Conservation (phyloP, 2,329 filamentous ascomycete genomes). For the Aureobasidium sp. region DNA sequence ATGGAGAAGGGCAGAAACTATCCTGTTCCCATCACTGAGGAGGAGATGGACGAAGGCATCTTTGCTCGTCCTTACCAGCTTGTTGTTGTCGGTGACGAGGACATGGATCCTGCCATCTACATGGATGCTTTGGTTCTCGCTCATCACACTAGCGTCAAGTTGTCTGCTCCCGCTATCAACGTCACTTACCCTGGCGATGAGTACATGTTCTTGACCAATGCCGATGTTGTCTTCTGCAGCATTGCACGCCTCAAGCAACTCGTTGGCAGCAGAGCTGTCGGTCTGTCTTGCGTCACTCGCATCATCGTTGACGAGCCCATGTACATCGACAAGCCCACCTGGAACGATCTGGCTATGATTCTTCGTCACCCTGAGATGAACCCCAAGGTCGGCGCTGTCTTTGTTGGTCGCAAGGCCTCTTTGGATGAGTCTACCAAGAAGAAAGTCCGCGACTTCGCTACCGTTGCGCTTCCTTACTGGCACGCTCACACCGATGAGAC, state of each 20-base stretch:
- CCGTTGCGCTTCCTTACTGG: background rate
- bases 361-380: background rate
- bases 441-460: background rate
- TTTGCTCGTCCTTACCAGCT: background rate
- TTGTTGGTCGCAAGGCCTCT: background rate
- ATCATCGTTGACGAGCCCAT: background rate
- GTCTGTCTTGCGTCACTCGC: background rate
- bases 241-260: background rate
- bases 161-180: background rate
- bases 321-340: background rate
- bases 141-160: background rate
- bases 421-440: background rate
- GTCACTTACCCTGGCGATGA: background rate
- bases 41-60: background rate
- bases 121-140: background rate
- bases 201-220: background rate
- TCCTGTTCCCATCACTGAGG: background rate
- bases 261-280: background rate
- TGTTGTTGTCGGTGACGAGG: background rate
- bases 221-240: background rate
- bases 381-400: background rate
- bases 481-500: background rate
- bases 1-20: background rate
- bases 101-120: background rate
- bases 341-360: background rate